Base-by-base conservation (phyloP, 2,329 filamentous ascomycete species). In the Fusarium pseudoanthophilum region DNA sequence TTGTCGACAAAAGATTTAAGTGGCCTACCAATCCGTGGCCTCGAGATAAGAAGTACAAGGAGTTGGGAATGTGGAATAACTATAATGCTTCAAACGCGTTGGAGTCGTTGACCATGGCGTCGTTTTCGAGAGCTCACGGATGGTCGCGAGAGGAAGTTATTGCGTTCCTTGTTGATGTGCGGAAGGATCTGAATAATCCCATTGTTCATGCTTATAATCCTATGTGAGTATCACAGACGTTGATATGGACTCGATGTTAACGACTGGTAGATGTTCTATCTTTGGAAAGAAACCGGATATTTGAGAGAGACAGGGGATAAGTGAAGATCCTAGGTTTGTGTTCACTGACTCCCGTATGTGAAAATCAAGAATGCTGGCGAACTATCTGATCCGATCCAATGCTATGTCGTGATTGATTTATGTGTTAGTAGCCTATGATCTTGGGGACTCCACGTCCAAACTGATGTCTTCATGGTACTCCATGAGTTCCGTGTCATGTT, bases 201-300 rank as follows among this genome's bases (percentile, higher is more conserved):
- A 49, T 14, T 10, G 42, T 73, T 7, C 72, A 75, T 49, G 66
- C 72, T 1, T 75, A 75, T 36, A 75, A 65, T 15, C 66, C 65
- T 0, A 75, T 75, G 72, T 74, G 7, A 48, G 59, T 49, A 26
- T 26, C 26, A 26, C 26, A 26, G 26, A 26, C 26, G 26, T 26
- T 26, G 26, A 26, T 26, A 26, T 26, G 26, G 26, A 26, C 26
- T 26, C 26, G 26, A 26, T 26, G 26, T 26, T 26, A 15, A 67
- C 14, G 2, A 5, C 3, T 34, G 1, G 1, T 2, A 65, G 67
- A 39, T 69, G 52, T 21, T 59, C 39, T 0, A 69, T 69, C 3
- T 32, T 26, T 55, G 67, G 34, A 2, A 42, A 16, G 13, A 69
- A 51, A 1, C 57, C 64, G 0, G 7, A 42, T 5, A 14, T 3